Base-by-base conservation (phyloP, 306 rosid species). In the Urtica urens region DNA sequence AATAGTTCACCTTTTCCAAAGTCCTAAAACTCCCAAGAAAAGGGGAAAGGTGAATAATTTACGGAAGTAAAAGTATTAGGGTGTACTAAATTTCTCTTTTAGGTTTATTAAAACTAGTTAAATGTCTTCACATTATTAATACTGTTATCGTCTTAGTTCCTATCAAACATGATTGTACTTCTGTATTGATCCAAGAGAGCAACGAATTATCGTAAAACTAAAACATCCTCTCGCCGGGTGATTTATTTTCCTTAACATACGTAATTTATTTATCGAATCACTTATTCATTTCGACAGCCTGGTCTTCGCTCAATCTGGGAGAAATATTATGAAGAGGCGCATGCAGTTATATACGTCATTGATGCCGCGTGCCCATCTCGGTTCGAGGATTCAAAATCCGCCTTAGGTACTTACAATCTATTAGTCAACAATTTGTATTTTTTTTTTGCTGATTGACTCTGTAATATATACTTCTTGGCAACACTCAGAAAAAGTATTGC, bases 281-380 rank as follows among this genome's bases (percentile, higher is more conserved):
- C 9, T 25, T 35, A 18, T 51, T 33, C 16, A 37, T 55, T 55
- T 43, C 72, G 25, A 46, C 88, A 92, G 96, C 78, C 73, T 45
- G 99, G 99, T 53, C 99, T 92, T 71, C 87, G 94, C 63, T 85
- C 96, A 53, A 86, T 92, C 62, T 92, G 99, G 99, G 99, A 92
- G 75, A 92, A 92, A 49, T 92, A 92, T 64, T 92, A 75, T 56
- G 99, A 92, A 78, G 99, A 92, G 68, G 83, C 99, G 8, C 96
- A 82, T 53, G 99, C 99, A n/a, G 77, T 92, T 57, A 33, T 92
- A 54, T 92, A 71, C 65, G 96, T 92, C 23, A 70, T 86, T 27
- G 99, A 92, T 74, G 96, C 99, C 61, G 38, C 94, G 29, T 69
- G 71, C 54, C 96, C 94, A 2, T 67, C 93, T 1, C 86, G 85